Evolutionary conservation across 257 asterid species (phyloP).

Genomic region (Nicotiana tabacum): DNA sequence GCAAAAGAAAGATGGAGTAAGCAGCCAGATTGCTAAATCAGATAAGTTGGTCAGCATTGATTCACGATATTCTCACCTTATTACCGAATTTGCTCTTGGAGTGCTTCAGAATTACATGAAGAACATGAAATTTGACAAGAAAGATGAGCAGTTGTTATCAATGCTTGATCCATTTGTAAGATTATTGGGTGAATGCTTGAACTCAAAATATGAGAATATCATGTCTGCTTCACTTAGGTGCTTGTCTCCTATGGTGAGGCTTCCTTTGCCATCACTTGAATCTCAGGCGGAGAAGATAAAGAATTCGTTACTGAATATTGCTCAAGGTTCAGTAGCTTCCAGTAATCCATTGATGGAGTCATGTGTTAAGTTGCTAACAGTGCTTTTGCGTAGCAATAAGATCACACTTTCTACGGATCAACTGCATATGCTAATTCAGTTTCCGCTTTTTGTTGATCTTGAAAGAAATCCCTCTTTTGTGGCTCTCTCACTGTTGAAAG

Average conservation of each 20-base stretch:
- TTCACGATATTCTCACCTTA: conserved; percentile 59
- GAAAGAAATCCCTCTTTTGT: conserved; percentile 65
- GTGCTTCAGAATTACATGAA: conserved; percentile 63
- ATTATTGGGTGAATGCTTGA: conserved; percentile 61
- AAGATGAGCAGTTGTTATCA: conserved; percentile 44
- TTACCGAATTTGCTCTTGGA: conserved; percentile 72
- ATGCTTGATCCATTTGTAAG: conserved; percentile 70
- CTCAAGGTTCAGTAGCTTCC: conserved; percentile 60
- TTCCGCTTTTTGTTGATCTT: conserved; percentile 83
- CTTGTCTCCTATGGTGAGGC: conserved; percentile 54
- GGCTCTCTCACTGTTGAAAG: conserved; percentile 82
- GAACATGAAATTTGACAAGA: conserved; percentile 45
- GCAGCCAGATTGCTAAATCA: conserved; percentile 16
- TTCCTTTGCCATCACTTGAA: conserved; percentile 78
- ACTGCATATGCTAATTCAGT: conserved; percentile 71
- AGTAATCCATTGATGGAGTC: conserved; percentile 70
- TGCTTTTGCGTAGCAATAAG: conserved; percentile 57
- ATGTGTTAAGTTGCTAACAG: conserved; percentile 66
- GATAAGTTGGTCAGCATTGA: conserved; percentile 47
- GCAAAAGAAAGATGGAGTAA: conserved; percentile 26
- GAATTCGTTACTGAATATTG: conserved; percentile 65
- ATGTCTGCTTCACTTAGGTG: conserved; percentile 67
- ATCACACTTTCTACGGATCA: conserved; percentile 74
- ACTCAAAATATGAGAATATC: conserved; percentile 66
- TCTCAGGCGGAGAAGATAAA: conserved; percentile 65